Evolutionary conservation across 108 stramenopile genomes (phyloP).

Genomic region (Hondaea fermentalgiana): DNA sequence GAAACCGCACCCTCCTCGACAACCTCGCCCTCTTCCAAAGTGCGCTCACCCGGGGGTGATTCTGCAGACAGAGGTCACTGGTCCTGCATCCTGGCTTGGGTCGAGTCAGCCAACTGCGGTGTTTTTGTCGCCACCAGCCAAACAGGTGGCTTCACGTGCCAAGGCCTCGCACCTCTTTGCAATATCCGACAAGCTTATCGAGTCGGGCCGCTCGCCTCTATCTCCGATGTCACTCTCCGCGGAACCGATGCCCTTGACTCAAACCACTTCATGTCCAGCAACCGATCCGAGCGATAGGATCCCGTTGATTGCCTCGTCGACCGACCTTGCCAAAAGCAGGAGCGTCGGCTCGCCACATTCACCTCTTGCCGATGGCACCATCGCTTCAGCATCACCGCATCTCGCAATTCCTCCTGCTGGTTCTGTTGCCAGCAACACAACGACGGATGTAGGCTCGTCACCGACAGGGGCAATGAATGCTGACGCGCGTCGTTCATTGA

Average conservation of each 20-base stretch:
- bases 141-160: neutral
- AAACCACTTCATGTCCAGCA: neutral
- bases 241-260: neutral
- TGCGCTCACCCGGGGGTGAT: neutral
- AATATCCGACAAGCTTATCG: neutral
- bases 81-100: neutral
- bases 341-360: too few relatives aligned
- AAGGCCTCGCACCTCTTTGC: neutral
- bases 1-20: constrained; percentile 33
- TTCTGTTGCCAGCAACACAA: too few relatives aligned
- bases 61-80: neutral
- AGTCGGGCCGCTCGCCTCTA: neutral
- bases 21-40: neutral
- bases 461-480: too few relatives aligned
- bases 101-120: neutral
- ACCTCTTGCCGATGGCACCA: too few relatives aligned
- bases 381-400: too few relatives aligned
- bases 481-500: neutral
- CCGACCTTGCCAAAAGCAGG: too few relatives aligned
- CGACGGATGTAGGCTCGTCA: too few relatives aligned
- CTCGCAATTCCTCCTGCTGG: too few relatives aligned
- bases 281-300: neutral
- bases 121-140: neutral
- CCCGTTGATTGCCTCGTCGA: too few relatives aligned
- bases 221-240: neutral